Evolutionary conservation across 305 asterid genomes (phyloP).

Genomic region (Andrographis paniculata): DNA sequence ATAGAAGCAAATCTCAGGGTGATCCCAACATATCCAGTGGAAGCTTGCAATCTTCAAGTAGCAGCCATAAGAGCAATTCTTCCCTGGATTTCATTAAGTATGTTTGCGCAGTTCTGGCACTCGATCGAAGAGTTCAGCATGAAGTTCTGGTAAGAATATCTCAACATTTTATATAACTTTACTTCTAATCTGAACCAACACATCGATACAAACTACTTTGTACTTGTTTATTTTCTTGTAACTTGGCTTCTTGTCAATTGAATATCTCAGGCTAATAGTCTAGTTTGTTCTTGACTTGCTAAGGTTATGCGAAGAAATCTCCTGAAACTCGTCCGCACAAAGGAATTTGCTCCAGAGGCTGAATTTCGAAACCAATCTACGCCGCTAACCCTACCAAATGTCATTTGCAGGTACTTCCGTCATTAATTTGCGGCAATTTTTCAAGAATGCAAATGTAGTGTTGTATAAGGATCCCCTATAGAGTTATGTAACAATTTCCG

Average conservation of each 20-base stretch:
- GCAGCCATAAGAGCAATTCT: slow-evolving; percentile 58
- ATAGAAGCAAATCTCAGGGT: slow-evolving; percentile 30
- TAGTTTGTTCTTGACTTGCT: slow-evolving; percentile 7
- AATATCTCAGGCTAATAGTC: neutral
- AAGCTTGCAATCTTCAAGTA: slow-evolving; percentile 31
- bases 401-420: slow-evolving; percentile 99
- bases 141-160: slow-evolving; percentile 74
- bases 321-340: slow-evolving; percentile 63
- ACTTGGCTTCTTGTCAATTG: too few relatives aligned
- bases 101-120: slow-evolving; percentile 87
- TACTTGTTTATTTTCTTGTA: too few relatives aligned
- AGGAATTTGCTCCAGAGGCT: slow-evolving; percentile 97
- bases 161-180: slow-evolving; percentile 9
- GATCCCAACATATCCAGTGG: slow-evolving; percentile 32
- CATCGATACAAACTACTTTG: too few relatives aligned
- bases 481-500: too few relatives aligned
- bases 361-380: slow-evolving; percentile 42
- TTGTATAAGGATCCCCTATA: too few relatives aligned
- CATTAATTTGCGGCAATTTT: too few relatives aligned
- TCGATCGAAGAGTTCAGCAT: slow-evolving; percentile 90
- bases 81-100: slow-evolving; percentile 88
- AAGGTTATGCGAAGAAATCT: slow-evolving; percentile 98
- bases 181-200: too few relatives aligned
- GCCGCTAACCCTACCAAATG: slow-evolving; percentile 68
- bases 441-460: too few relatives aligned